A percentile compares a stretch with the other conserved stretches of the same genome.
phyloP scores from a whole-genome alignment of 257 asterid species.

The Plantago major region DNA sequence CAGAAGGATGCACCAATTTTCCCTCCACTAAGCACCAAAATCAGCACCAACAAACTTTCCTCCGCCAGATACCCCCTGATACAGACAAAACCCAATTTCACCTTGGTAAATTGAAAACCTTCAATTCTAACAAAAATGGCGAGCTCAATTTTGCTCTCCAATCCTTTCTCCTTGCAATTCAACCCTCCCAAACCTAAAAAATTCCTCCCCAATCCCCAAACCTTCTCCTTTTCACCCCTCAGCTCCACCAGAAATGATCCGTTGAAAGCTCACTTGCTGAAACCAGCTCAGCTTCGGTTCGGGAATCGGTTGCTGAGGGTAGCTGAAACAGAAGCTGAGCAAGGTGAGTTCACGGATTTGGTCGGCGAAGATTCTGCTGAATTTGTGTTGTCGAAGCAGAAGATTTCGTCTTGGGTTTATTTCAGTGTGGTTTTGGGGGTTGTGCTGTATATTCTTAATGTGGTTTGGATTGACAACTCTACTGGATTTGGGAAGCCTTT shows the following conservation, averaged over 20 bases:
- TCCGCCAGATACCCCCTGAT: slow-evolving; percentile 2
- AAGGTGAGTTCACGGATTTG: slow-evolving; percentile 25
- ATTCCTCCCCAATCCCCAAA: neutral
- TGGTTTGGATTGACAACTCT: slow-evolving; percentile 73
- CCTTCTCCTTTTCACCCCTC: slow-evolving; percentile 15
- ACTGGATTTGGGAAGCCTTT: slow-evolving; percentile 80
- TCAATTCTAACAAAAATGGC: slow-evolving; percentile 21
- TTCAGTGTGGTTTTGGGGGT: slow-evolving; percentile 57
- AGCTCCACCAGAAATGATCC: neutral
- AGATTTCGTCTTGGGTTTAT: slow-evolving; percentile 75
- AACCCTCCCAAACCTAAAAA: slow-evolving; percentile 32
- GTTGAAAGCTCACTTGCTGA: slow-evolving; percentile 10
- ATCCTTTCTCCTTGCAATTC: slow-evolving; percentile 27
- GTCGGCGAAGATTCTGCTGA: slow-evolving; percentile 91
- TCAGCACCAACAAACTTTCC: neutral
- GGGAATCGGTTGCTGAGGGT: slow-evolving; percentile 25
- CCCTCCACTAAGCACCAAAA: slow-evolving; percentile 10
- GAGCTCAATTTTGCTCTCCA: slow-evolving; percentile 31
- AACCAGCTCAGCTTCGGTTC: slow-evolving; percentile 9
- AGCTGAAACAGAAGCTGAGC: slow-evolving; percentile 39
- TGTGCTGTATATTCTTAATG: slow-evolving; percentile 63
- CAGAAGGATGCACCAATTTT: neutral
- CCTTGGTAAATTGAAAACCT: neutral
- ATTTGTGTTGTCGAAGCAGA: slow-evolving; percentile 64
- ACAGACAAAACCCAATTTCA: neutral